These are phyloP conservation scores for Parastagonospora nodorum DNA, from an alignment of 2,329 filamentous ascomycete species.

Conservation along the genomic window DNA sequence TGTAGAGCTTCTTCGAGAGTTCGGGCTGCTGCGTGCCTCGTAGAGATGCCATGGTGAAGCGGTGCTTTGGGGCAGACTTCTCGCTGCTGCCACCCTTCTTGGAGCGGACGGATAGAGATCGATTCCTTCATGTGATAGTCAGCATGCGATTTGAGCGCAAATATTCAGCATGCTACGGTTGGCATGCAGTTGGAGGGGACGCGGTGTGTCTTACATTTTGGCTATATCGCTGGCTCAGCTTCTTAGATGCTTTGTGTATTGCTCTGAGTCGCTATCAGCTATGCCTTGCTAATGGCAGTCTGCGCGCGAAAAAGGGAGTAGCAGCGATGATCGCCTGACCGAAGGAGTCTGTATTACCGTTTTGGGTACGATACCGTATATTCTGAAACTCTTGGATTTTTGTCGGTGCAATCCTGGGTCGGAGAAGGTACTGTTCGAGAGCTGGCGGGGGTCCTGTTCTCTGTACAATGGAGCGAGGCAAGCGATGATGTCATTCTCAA, in stretches of 20 bases:
- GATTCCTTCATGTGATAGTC: constrained; percentile 60
- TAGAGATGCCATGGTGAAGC: constrained; percentile 85
- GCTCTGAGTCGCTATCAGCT: neutral
- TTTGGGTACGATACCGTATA: constrained; percentile 3
- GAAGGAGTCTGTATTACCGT: constrained; percentile 16
- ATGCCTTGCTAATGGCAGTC: neutral
- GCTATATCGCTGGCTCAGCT: neutral
- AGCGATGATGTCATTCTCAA: constrained; percentile 28
- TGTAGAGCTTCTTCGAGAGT: constrained; percentile 84
- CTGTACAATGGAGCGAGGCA: constrained; percentile 10
- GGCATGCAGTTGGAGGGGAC: neutral
- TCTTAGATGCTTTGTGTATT: neutral
- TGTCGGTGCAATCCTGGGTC: constrained; percentile 17
- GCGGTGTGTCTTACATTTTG: neutral
- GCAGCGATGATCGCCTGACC: constrained; percentile 2
- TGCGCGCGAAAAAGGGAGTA: neutral
- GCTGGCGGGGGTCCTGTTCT: constrained; percentile 14
- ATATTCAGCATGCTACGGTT: constrained; percentile 1
- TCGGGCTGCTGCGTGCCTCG: constrained; percentile 85
- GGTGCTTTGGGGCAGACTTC: constrained; percentile 60
- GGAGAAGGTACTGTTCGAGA: constrained; percentile 23
- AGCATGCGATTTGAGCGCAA: constrained; percentile 1
- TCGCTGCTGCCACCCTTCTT: constrained; percentile 57
- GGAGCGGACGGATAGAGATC: constrained; percentile 74
- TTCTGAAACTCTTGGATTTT: constrained; percentile 14